Evolutionary conservation across 208 protist species (phyloP).

Genomic region (Leishmania aethiopica): DNA sequence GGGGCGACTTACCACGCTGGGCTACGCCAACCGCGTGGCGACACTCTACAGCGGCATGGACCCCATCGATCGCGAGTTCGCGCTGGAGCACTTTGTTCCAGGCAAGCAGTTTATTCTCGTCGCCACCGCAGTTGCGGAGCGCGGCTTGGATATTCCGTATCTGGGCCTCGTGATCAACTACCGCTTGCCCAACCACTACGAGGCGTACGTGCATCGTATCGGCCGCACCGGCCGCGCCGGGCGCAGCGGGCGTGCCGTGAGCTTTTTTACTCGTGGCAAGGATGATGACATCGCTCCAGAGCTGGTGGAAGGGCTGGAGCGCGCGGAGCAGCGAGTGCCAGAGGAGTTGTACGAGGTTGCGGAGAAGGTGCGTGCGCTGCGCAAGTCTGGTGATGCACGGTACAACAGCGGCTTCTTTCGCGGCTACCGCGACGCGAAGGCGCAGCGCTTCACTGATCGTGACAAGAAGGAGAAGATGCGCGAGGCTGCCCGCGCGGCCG

Average conservation of each 20-base stretch:
- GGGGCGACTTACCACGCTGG: slow-evolving; percentile 64
- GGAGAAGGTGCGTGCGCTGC: slow-evolving; percentile 66
- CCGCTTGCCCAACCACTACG: slow-evolving; percentile 98
- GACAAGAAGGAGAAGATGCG: slow-evolving; percentile 66
- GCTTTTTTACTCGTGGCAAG: slow-evolving; percentile 79
- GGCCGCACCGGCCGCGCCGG: slow-evolving; percentile 91
- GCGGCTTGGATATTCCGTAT: slow-evolving; percentile 98
- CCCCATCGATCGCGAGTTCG: slow-evolving; percentile 88
- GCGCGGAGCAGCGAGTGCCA: slow-evolving; percentile 69
- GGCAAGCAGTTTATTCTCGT: slow-evolving; percentile 91
- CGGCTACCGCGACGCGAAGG: slow-evolving; percentile 72
- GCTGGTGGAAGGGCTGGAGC: slow-evolving; percentile 79
- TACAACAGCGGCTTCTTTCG: slow-evolving; percentile 77
- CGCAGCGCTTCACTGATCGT: slow-evolving; percentile 56
- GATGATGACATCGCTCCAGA: slow-evolving; percentile 88
- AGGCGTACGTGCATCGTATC: slow-evolving; percentile 98
- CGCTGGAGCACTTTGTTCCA: slow-evolving; percentile 85
- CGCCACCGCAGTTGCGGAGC: slow-evolving; percentile 85
- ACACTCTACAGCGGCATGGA: slow-evolving; percentile 93
- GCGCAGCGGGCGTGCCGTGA: slow-evolving; percentile 76
- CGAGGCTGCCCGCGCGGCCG: slow-evolving; percentile 69
- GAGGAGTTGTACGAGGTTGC: slow-evolving; percentile 84
- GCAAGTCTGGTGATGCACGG: slow-evolving; percentile 62
- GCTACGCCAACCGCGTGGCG: slow-evolving; percentile 83
- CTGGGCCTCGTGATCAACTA: slow-evolving; percentile 99